A percentile compares a stretch with the other conserved stretches of the same genome.
Conservation (phyloP, 106 monocot species). For the Dioscorea dumetorum region DNA sequence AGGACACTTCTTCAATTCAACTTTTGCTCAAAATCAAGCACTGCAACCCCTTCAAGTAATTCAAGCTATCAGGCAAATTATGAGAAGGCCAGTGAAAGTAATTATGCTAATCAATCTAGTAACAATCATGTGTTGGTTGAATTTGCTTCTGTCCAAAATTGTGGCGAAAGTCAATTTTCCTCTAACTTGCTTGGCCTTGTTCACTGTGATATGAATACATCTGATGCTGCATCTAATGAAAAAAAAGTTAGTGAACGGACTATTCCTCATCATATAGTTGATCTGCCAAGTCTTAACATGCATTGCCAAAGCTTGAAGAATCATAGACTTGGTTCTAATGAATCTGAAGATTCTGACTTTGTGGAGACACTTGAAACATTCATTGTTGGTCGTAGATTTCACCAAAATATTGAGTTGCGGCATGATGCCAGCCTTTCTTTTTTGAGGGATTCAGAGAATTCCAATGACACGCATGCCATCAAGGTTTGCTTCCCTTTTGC, state of each 20-base stretch:
- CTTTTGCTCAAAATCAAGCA: slow-evolving; percentile 30
- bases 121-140: not conserved
- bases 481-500: slow-evolving; percentile 40
- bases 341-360: slow-evolving; percentile 10
- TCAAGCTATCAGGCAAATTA: not conserved
- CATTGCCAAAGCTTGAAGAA: not conserved
- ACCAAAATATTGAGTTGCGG: slow-evolving; percentile 37
- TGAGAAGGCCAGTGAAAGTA: not conserved
- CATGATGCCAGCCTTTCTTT: slow-evolving; percentile 37
- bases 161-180: slow-evolving; percentile 4
- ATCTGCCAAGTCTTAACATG: not conserved
- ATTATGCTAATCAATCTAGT: slow-evolving; percentile 8
- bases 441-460: slow-evolving; percentile 69
- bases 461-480: slow-evolving; percentile 64
- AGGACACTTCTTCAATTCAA: slow-evolving; percentile 62
- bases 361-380: slow-evolving; percentile 42
- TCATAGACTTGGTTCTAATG: slow-evolving; percentile 5
- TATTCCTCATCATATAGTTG: not conserved
- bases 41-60: not conserved
- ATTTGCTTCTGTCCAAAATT: not conserved
- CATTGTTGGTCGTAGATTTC: slow-evolving; percentile 78
- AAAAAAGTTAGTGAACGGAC: not conserved
- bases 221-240: not conserved
- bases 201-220: slow-evolving; percentile 3
- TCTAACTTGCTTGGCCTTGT: slow-evolving; percentile 4